Evolutionary conservation across 2,329 filamentous ascomycete species (phyloP).

Genomic region (Talaromyces atroroseus): DNA sequence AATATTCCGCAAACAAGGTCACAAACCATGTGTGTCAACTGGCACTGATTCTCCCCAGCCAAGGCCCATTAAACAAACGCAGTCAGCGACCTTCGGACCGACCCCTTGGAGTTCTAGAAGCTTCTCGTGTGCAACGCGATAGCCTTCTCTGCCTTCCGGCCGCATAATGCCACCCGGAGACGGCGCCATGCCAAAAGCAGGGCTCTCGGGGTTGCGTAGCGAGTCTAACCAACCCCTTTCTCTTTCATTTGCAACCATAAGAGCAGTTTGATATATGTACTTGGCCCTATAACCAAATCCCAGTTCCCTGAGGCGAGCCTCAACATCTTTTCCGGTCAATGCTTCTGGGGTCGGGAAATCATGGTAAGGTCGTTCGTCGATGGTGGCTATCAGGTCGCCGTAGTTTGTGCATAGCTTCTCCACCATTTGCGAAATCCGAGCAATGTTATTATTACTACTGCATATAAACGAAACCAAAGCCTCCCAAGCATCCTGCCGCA

Average conservation of each 20-base stretch:
- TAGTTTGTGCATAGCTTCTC: slow-evolving; percentile 86
- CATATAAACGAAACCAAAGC: slow-evolving; percentile 91
- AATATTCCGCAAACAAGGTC: background rate
- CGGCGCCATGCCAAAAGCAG: slow-evolving; percentile 49
- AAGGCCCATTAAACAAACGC: slow-evolving; percentile 91
- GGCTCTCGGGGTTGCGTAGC: slow-evolving; percentile 70
- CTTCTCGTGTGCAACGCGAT: slow-evolving; percentile 72
- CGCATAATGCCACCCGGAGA: slow-evolving; percentile 44
- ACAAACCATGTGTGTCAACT: slow-evolving; percentile 77
- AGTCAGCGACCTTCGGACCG: slow-evolving; percentile 94
- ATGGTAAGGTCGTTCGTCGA: slow-evolving; percentile 69
- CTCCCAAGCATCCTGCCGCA: slow-evolving; percentile 96
- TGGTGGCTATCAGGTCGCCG: slow-evolving; percentile 65
- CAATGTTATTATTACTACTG: slow-evolving; percentile 98
- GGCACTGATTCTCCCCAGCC: slow-evolving; percentile 95
- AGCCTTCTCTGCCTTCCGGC: slow-evolving; percentile 56
- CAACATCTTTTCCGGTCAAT: slow-evolving; percentile 69
- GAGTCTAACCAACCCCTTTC: slow-evolving; percentile 70
- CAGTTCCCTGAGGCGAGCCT: slow-evolving; percentile 70
- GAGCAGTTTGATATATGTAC: slow-evolving; percentile 83
- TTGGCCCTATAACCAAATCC: slow-evolving; percentile 94
- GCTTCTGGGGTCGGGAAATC: slow-evolving; percentile 77
- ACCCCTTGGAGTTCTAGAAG: slow-evolving; percentile 78
- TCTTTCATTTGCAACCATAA: slow-evolving; percentile 62
- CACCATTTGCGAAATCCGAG: slow-evolving; percentile 92